Base-by-base conservation (phyloP, 2,329 filamentous ascomycete species). In the Cordyceps javanica region DNA sequence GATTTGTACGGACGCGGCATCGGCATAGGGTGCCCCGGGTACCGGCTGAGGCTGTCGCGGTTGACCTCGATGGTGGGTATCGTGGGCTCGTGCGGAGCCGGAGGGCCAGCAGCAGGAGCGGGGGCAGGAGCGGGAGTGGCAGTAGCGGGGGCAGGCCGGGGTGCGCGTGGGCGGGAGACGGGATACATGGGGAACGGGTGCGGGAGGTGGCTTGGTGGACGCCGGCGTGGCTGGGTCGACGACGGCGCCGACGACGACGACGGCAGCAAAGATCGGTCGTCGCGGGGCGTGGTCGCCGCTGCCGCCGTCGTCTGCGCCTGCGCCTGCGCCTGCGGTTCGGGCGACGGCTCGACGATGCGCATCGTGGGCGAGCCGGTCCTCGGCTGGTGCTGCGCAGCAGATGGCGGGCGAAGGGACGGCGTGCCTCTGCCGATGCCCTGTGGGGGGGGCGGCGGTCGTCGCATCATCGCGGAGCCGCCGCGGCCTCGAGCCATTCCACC, bases 291-390 rank as follows among this genome's bases (percentile, higher is more conserved):
- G 61, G 25, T 9, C 54, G 26, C 16, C 32, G 34, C 19, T 51
- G 36, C 51, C 60, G 28, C 6, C 62, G 60, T 23, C 66, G 25
- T 21, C 62, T 11, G 61, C 51, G 65, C n/a, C n/a, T n/a, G n/a
- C n/a, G n/a, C n/a, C n/a, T n/a, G n/a, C n/a, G n/a, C n/a, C n/a
- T n/a, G 62, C 67, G 66, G 65, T 62, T 67, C 64, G 10, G 66
- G 70, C 2, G 72, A 71, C 2, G 71, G 67, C n/a, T 68, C 63
- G 32, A 74, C 70, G 8, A 73, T 61, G 13, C 73, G 68, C 68
- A 75, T 68, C 10, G 71, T 74, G 0, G 71, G 69, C 6, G 70
- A 71, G 41, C 61, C 60, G 42, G 58, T 58, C 8, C 60, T 62
- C 23, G 30, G 48, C n/a, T 3, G 57, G 34, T 45, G 54, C 34